Evolutionary conservation across 305 asterid genomes (phyloP).

Genomic region (Rubia peregrina): DNA sequence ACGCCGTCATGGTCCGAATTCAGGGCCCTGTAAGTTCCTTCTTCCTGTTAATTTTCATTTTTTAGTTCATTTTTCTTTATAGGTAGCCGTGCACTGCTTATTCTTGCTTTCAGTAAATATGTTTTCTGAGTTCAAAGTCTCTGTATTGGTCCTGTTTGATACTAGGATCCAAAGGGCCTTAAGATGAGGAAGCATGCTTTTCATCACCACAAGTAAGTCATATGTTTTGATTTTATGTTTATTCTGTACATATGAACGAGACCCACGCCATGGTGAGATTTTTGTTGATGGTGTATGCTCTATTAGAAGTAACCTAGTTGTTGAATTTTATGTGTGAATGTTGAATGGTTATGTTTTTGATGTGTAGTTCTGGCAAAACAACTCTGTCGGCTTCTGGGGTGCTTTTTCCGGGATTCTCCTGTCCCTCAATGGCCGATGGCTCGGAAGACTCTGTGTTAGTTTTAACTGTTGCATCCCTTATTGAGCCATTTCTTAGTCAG

Average conservation of each 20-base stretch:
- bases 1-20: constrained; percentile 87
- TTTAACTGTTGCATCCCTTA: constrained; percentile 79
- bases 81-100: neutral
- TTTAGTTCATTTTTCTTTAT: neutral
- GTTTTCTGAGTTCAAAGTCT: neutral
- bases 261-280: neutral
- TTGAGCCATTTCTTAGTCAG: constrained; percentile 69
- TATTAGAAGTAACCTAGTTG: neutral
- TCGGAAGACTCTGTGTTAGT: constrained; percentile 36
- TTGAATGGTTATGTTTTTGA: neutral
- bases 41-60: neutral
- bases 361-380: constrained; percentile 75
- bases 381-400: constrained; percentile 90
- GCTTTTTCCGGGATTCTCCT: constrained; percentile 51
- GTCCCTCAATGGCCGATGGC: constrained; percentile 20
- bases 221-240: neutral
- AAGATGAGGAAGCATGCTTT: constrained; percentile 95
- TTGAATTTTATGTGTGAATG: neutral
- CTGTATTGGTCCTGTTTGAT: constrained; percentile 4
- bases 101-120: neutral
- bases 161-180: constrained; percentile 92
- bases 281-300: neutral
- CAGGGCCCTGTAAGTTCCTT: constrained; percentile 83
- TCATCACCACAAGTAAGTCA: constrained; percentile 75
- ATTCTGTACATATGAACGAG: neutral